These are phyloP conservation scores for Exophiala sideris DNA, from an alignment of 2,329 filamentous ascomycete genomes.

Conservation along the genomic window DNA sequence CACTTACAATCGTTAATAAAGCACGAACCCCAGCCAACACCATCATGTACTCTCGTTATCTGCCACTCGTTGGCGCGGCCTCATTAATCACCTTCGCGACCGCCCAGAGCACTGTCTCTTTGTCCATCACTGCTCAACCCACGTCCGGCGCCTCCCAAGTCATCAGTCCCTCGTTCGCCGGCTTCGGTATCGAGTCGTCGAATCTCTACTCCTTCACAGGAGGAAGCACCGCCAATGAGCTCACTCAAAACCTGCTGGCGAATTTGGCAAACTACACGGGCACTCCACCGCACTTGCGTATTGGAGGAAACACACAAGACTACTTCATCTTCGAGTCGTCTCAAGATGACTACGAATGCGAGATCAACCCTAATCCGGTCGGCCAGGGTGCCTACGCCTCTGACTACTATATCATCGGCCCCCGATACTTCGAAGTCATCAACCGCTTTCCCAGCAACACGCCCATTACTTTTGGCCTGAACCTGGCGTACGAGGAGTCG, in stretches of 20 bases:
- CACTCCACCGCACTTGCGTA: conserved; percentile 47
- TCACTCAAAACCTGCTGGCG: conserved; percentile 48
- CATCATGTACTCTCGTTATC: conserved; percentile 19
- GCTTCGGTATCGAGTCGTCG: conserved; percentile 53
- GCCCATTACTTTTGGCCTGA: conserved; percentile 50
- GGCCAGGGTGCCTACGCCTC: conserved; percentile 41
- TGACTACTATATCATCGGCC: conserved; percentile 48
- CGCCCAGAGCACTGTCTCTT: conserved; percentile 18
- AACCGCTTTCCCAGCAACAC: conserved; percentile 51
- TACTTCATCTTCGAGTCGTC: conserved; percentile 46
- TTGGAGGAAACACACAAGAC: conserved; percentile 53
- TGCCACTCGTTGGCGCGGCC: conserved; percentile 17
- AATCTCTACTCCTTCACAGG: conserved; percentile 54
- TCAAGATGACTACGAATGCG: conserved; percentile 38
- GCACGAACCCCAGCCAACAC: not conserved
- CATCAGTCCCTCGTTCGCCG: conserved; percentile 46
- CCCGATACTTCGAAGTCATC: conserved; percentile 46
- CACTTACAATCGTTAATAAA: conserved; percentile 5
- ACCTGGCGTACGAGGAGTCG: conserved; percentile 46
- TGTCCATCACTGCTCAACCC: conserved; percentile 19
- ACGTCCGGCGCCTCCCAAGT: conserved; percentile 22
- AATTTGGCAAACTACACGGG: conserved; percentile 51
- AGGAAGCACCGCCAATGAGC: conserved; percentile 38
- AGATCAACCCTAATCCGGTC: conserved; percentile 35
- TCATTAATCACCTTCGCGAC: conserved; percentile 10